Conservation (phyloP, 2,329 filamentous ascomycete genomes). For the Neofusicoccum kwambonambiense region DNA sequence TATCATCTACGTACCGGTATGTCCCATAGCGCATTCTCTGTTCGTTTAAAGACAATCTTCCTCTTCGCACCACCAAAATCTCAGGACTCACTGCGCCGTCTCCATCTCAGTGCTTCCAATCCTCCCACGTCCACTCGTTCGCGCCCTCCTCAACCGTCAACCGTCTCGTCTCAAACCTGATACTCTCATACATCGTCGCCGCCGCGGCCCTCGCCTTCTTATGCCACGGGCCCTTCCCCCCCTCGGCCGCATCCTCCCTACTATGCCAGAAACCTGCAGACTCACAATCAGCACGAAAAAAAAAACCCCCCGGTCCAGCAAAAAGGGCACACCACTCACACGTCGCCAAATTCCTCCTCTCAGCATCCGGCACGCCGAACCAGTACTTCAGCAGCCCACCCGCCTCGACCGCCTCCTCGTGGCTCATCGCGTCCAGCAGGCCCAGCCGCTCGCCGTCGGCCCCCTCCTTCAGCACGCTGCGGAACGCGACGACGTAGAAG, state of each 20-base stretch:
- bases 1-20: too few relatives aligned
- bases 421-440: constrained; percentile 72
- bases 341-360: constrained; percentile 78
- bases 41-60: too few relatives aligned
- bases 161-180: constrained; percentile 39
- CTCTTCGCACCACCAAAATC: too few relatives aligned
- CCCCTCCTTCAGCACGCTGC: constrained; percentile 66
- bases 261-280: constrained; percentile 62
- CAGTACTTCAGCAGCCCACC: constrained; percentile 91
- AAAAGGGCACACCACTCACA: constrained; percentile 38
- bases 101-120: constrained; percentile 22
- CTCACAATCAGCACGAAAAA: not conserved
- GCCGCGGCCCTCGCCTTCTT: constrained; percentile 52
- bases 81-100: not conserved
- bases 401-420: constrained; percentile 74
- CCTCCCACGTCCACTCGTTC: constrained; percentile 54
- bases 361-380: constrained; percentile 72
- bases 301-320: not conserved
- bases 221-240: constrained; percentile 60
- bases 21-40: too few relatives aligned
- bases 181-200: constrained; percentile 44
- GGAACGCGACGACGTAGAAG: constrained; percentile 85
- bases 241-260: constrained; percentile 59
- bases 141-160: constrained; percentile 67
- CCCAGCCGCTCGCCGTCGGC: constrained; percentile 69